These are phyloP conservation scores for Elsinoe batatas DNA, from an alignment of 2,329 filamentous ascomycete genomes.

Conservation along the genomic window DNA sequence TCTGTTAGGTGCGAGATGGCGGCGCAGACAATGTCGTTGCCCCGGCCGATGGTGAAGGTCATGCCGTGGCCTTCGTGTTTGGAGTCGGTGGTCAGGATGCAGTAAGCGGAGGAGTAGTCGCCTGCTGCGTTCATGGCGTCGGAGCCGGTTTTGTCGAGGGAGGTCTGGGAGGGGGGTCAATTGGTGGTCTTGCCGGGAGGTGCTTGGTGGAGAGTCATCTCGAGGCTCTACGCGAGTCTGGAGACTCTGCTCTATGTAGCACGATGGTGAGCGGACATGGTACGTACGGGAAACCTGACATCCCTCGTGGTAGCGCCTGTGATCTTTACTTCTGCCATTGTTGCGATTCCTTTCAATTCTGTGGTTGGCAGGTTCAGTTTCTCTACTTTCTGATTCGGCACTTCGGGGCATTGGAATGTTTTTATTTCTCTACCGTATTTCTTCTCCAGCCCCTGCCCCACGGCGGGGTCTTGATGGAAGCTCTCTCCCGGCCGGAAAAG, in stretches of 20 bases:
- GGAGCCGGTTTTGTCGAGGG: constrained; percentile 88
- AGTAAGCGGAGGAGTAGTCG: constrained; percentile 92
- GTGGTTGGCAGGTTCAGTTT: not conserved
- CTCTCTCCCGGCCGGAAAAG: not conserved
- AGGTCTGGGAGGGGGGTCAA: constrained; percentile 46
- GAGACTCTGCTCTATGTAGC: not conserved
- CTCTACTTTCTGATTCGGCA: not conserved
- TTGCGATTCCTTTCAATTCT: not conserved
- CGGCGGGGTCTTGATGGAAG: not conserved
- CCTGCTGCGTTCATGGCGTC: constrained; percentile 95
- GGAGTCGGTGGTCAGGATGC: constrained; percentile 75
- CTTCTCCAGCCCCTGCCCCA: not conserved
- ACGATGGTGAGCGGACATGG: not conserved
- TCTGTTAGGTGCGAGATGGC: constrained; percentile 71
- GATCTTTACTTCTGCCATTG: constrained; percentile 31
- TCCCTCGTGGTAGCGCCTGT: constrained; percentile 37
- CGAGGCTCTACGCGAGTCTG: not conserved
- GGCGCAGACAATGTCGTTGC: constrained; percentile 84
- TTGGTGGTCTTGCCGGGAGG: not conserved
- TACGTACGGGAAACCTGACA: constrained; percentile 39
- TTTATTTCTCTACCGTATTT: not conserved
- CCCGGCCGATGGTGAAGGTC: constrained; percentile 79
- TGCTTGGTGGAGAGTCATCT: too few species aligned
- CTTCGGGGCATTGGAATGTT: not conserved
- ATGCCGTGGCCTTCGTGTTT: constrained; percentile 65